phyloP scores from a whole-genome alignment of 805 yeast species.

The Clavispora carvajalis region DNA sequence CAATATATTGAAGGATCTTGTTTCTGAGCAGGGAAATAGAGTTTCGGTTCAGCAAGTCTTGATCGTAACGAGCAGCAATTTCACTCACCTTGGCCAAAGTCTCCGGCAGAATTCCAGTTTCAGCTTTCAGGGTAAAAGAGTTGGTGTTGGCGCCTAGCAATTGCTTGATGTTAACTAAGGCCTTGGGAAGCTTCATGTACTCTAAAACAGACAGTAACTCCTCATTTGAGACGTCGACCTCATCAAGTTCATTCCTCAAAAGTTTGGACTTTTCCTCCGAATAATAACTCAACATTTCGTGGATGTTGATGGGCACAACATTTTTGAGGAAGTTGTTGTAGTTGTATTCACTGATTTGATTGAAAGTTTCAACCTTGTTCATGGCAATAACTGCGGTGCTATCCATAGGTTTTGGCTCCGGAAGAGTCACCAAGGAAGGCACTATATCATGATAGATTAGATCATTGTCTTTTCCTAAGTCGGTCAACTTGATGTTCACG shows the following conservation, averaged over 20 bases:
- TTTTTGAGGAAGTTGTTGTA: slow-evolving; percentile 60
- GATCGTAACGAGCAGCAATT: slow-evolving; percentile 21
- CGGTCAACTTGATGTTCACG: slow-evolving; percentile 30
- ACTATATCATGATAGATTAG: slow-evolving; percentile 77
- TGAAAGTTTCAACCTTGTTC: slow-evolving; percentile 40
- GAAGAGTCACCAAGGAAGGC: slow-evolving; percentile 56
- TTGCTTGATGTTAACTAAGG: slow-evolving; percentile 50
- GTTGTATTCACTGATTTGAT: slow-evolving; percentile 33
- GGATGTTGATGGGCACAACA: slow-evolving; percentile 81
- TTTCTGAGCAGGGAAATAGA: slow-evolving; percentile 27
- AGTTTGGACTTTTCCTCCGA: slow-evolving; percentile 84
- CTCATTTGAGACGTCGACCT: slow-evolving; percentile 70
- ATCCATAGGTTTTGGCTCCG: slow-evolving; percentile 63
- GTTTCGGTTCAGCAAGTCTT: slow-evolving; percentile 31
- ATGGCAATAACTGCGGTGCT: slow-evolving; percentile 60
- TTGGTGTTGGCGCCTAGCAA: slow-evolving; percentile 17
- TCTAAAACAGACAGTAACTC: slow-evolving; percentile 77
- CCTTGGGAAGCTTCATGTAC: slow-evolving; percentile 67
- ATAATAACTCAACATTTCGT: slow-evolving; percentile 80
- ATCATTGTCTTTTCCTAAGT: slow-evolving; percentile 77
- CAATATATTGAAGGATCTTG: slow-evolving; percentile 31
- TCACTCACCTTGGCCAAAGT: slow-evolving; percentile 14
- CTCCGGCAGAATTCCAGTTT: slow-evolving; percentile 2
- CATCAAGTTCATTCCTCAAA: slow-evolving; percentile 68
- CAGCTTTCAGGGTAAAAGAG: neutral